Evolutionary conservation across 2,329 filamentous ascomycete genomes (phyloP), one percentile per base, ranked within the genome.

Genomic region (Penicillium sp.): DNA sequence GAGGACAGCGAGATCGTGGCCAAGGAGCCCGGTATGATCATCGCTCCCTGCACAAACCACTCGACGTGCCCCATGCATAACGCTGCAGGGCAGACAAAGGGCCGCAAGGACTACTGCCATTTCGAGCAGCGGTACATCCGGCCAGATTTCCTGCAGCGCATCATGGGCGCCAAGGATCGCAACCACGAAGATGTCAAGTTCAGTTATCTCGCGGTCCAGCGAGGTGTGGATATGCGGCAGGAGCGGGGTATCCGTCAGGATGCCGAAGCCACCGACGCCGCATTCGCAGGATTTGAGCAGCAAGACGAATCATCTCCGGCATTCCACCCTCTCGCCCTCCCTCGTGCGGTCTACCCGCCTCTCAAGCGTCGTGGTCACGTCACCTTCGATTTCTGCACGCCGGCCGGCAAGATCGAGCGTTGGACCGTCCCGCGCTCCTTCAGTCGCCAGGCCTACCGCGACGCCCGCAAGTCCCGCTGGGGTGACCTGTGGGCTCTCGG

Each of bases 401-500:
- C 92, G 0, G 79, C 82, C 0, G 93, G 88, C 28, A 83, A 81
- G 37, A 83, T 96, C 29, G 92, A 98, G 75, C 88, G 93, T 47
- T 98, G 93, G 93, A 93, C 87, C 0, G 86, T 98, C 0, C 88
- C 92, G 1, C 84, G 84, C 59, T 89, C 84, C 52, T 93, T 86
- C 71, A 86, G 85, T 67, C 84, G 81, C 60, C 83, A 87, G 61
- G 90, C 90, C 0, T 97, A 92, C 73, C 89, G 88, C 61, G 93
- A 97, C 66, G 93, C 93, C 31, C 83, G 93, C 54, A 98, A 98
- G 73, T 81, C 86, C 0, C 75, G 75, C 46, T 97, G 92, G 93
- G 93, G 93, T 33, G 93, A 97, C 67, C 76, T 97, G 8, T 98
- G 93, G 93, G 90, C 92, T 0, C 77, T 97, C 0, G 93, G 93